phyloP scores from a whole-genome alignment of 2,329 filamentous ascomycete genomes.

The Ophiostoma ips region DNA sequence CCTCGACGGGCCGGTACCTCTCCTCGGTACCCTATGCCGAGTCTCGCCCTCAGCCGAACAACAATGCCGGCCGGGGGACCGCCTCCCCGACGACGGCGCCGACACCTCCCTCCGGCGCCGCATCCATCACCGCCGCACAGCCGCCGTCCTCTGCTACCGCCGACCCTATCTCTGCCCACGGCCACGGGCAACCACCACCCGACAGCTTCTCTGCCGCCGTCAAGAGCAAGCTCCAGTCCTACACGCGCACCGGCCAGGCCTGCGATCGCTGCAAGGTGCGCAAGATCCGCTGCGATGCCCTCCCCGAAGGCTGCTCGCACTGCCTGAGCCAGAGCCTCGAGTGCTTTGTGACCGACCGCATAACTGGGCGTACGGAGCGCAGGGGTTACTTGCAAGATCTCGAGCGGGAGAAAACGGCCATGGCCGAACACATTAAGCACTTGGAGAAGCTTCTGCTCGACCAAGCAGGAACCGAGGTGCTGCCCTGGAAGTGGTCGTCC shows the following conservation, averaged over 20 bases:
- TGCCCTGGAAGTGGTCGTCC: conserved; percentile 30
- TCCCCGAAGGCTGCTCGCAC: conserved; percentile 68
- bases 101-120: too few species aligned
- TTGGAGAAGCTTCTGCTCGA: conserved; percentile 52
- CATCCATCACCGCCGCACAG: too few species aligned
- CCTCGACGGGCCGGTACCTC: too few species aligned
- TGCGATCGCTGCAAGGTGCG: conserved; percentile 84
- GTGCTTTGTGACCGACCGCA: conserved; percentile 76
- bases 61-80: too few species aligned
- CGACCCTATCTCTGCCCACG: too few species aligned
- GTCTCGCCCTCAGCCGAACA: too few species aligned
- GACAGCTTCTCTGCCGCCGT: conserved; percentile 42
- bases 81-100: too few species aligned
- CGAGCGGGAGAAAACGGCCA: conserved; percentile 55
- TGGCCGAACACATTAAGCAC: conserved; percentile 52
- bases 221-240: conserved; percentile 40
- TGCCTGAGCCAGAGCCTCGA: conserved; percentile 63
- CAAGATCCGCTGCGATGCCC: conserved; percentile 77
- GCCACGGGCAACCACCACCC: too few species aligned
- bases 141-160: too few species aligned
- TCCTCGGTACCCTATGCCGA: too few species aligned
- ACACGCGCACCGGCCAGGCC: conserved; percentile 62
- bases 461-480: conserved; percentile 44
- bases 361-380: conserved; percentile 66
- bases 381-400: conserved; percentile 67